These are phyloP conservation scores for Arthroderma sp. DNA, from an alignment of 2,329 filamentous ascomycete genomes.

Conservation along the genomic window DNA sequence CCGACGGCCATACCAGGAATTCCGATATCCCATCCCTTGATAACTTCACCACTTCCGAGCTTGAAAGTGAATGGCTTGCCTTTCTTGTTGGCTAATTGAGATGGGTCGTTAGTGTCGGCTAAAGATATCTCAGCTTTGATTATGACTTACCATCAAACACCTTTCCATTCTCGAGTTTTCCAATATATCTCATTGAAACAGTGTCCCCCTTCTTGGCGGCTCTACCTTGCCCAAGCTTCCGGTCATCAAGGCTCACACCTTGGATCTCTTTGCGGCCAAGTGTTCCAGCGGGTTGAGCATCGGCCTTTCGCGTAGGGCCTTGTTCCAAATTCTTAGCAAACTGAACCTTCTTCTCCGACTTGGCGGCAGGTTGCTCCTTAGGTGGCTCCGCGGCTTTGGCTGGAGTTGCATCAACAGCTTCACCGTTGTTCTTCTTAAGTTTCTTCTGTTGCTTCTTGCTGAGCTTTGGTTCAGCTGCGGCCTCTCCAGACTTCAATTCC, in stretches of 20 bases:
- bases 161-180: constrained; percentile 88
- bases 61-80: constrained; percentile 96
- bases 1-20: constrained; percentile 84
- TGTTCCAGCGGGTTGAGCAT: constrained; percentile 41
- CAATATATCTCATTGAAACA: constrained; percentile 93
- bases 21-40: constrained; percentile 97
- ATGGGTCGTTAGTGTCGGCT: not conserved
- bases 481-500: constrained; percentile 41
- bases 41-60: constrained; percentile 86
- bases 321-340: constrained; percentile 99
- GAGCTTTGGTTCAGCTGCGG: constrained; percentile 51
- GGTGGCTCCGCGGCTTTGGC: constrained; percentile 45
- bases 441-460: constrained; percentile 98
- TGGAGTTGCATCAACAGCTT: constrained; percentile 48
- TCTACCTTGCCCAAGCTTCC: constrained; percentile 75
- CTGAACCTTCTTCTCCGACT: constrained; percentile 87
- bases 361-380: constrained; percentile 40
- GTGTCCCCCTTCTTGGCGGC: constrained; percentile 80
- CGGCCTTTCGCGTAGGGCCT: constrained; percentile 55
- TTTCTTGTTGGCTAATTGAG: constrained; percentile 76
- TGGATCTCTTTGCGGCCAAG: constrained; percentile 65
- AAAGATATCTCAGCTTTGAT: not conserved
- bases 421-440: constrained; percentile 95
- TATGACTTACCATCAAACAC: constrained; percentile 71
- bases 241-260: constrained; percentile 89